These are phyloP conservation scores for Dictyostelium discoideum DNA, from an alignment of 78 protist genomes.

Conservation along the genomic window dicty_2.7 NC_007090.3:4228501-4229000, in stretches of 20 bases:
- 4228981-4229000: constrained; percentile 84
- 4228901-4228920: constrained; percentile 55
- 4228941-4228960: constrained; percentile 58
- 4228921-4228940: constrained; percentile 54
- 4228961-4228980: constrained; percentile 90
- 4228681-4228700: constrained; percentile 89
- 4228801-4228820: constrained; percentile 89
- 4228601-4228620: constrained; percentile 91
- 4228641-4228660: constrained; percentile 84
- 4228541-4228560: constrained; percentile 83
- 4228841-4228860: constrained; percentile 61
- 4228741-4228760: constrained; percentile 85
- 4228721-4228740: constrained; percentile 88
- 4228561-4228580: constrained; percentile 74
- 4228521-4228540: constrained; percentile 83
- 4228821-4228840: constrained; percentile 87
- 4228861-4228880: constrained; percentile 83
- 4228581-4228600: constrained; percentile 82
- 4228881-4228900: constrained; percentile 70
- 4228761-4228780: constrained; percentile 84
- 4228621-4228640: constrained; percentile 88
- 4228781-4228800: constrained; percentile 80
- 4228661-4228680: constrained; percentile 87
- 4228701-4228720: constrained; percentile 82
- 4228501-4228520: constrained; percentile 82